Conservation (phyloP, 257 asterid species). For the Salvia hispanica region DNA sequence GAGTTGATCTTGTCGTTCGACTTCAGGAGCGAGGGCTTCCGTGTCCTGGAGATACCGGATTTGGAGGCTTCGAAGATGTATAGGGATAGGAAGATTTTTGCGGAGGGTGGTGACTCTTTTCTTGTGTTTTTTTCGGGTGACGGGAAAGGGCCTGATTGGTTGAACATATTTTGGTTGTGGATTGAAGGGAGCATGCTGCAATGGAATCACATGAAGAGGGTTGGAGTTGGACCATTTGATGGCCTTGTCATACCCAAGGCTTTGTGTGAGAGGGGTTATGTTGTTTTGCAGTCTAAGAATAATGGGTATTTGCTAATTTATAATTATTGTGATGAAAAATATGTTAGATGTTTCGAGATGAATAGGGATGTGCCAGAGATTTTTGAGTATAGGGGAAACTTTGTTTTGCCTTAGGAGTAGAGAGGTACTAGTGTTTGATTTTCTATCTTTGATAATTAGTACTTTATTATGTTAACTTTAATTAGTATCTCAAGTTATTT, state of each 20-base stretch:
- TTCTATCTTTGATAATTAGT: no score
- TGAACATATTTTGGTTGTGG: neutral
- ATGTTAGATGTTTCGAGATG: no score
- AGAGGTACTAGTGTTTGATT: no score
- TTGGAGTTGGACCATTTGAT: neutral
- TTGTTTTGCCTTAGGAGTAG: no score
- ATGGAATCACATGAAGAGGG: neutral
- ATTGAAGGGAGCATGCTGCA: conserved; percentile 8
- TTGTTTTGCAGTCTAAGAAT: no score
- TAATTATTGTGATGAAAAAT: no score
- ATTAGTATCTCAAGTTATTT: no score
- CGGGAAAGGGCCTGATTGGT: neutral
- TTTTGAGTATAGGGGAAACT: no score
- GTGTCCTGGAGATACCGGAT: neutral
- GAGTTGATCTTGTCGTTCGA: conserved; percentile 4
- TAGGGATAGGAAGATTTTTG: neutral
- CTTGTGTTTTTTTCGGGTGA: neutral
- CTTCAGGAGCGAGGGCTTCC: neutral
- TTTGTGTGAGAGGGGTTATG: neutral
- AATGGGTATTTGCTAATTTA: no score
- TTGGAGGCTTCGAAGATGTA: neutral
- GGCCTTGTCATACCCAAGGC: neutral
- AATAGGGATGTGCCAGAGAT: no score
- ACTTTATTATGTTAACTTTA: no score
- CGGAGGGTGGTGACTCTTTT: neutral